Conservation (phyloP, 495 filamentous ascomycete species). For the Aspergillus asperescens region DNA sequence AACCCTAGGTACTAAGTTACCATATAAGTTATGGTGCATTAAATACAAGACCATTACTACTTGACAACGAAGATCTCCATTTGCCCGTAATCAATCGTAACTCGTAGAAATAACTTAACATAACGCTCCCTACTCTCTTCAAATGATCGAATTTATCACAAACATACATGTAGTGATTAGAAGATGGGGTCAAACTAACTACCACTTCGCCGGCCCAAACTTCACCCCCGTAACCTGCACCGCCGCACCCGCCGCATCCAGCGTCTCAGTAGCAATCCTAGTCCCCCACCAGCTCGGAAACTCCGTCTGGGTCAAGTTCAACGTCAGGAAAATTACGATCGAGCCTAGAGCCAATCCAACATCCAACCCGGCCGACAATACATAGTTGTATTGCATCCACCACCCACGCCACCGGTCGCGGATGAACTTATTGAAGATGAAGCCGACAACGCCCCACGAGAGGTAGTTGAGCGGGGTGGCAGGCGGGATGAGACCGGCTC, state of each 20-base stretch:
- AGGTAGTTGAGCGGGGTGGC: slow-evolving; percentile 52
- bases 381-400: slow-evolving; percentile 78
- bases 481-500: slow-evolving; percentile 43
- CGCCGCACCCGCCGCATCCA: slow-evolving; percentile 40
- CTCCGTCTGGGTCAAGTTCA: slow-evolving; percentile 48
- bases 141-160: too few relatives aligned
- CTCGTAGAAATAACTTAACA: too few relatives aligned
- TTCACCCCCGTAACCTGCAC: slow-evolving; percentile 42
- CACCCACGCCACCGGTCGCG: slow-evolving; percentile 58
- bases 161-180: too few relatives aligned
- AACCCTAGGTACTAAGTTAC: too few relatives aligned
- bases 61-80: too few relatives aligned
- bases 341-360: slow-evolving; percentile 61
- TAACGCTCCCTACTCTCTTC: too few relatives aligned
- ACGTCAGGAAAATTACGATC: slow-evolving; percentile 65
- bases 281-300: slow-evolving; percentile 67
- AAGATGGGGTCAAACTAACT: too few relatives aligned
- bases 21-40: too few relatives aligned
- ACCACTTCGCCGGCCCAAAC: slow-evolving; percentile 49
- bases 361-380: slow-evolving; percentile 67
- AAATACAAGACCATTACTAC: too few relatives aligned
- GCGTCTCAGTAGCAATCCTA: slow-evolving; percentile 36
- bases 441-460: slow-evolving; percentile 63
- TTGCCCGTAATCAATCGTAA: too few relatives aligned
- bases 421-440: slow-evolving; percentile 62